Conservation (phyloP, 306 rosid species). For the Rubus idaeus region DNA sequence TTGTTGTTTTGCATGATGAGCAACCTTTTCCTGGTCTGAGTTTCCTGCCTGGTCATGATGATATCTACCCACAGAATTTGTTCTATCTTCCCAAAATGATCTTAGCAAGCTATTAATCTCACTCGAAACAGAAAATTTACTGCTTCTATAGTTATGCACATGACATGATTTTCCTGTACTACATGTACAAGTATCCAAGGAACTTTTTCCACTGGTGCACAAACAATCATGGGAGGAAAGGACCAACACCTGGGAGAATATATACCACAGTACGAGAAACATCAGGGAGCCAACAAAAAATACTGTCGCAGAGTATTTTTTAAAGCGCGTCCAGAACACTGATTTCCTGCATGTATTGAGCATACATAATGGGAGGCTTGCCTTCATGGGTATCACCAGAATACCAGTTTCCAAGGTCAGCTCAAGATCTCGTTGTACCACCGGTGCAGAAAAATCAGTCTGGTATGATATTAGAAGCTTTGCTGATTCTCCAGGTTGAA, state of each 20-base stretch:
- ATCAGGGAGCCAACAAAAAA: constrained; percentile 42
- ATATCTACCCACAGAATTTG: constrained; percentile 23
- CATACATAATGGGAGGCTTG: constrained; percentile 63
- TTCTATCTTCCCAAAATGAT: constrained; percentile 30
- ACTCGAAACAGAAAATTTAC: constrained; percentile 41
- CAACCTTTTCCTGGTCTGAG: constrained; percentile 30
- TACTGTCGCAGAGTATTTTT: constrained; percentile 50
- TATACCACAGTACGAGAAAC: constrained; percentile 46
- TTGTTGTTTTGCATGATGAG: constrained; percentile 33
- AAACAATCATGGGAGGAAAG: constrained; percentile 43
- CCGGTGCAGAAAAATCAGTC: constrained; percentile 66
- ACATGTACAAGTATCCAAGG: constrained; percentile 31
- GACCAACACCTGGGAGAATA: constrained; percentile 42
- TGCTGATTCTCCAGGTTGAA: constrained; percentile 64
- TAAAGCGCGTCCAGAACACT: constrained; percentile 62
- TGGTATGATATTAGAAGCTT: constrained; percentile 66
- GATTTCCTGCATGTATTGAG: constrained; percentile 67
- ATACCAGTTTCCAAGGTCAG: constrained; percentile 72
- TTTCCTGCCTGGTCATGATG: constrained; percentile 30
- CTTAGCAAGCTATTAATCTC: constrained; percentile 40
- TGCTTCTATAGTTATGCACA: constrained; percentile 34
- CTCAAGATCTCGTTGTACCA: constrained; percentile 81
- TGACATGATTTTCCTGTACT: constrained; percentile 36
- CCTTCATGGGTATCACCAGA: constrained; percentile 77
- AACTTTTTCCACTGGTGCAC: constrained; percentile 36